phyloP scores from a whole-genome alignment of 2,329 filamentous ascomycete species.

The Aureobasidium sp. region DNA sequence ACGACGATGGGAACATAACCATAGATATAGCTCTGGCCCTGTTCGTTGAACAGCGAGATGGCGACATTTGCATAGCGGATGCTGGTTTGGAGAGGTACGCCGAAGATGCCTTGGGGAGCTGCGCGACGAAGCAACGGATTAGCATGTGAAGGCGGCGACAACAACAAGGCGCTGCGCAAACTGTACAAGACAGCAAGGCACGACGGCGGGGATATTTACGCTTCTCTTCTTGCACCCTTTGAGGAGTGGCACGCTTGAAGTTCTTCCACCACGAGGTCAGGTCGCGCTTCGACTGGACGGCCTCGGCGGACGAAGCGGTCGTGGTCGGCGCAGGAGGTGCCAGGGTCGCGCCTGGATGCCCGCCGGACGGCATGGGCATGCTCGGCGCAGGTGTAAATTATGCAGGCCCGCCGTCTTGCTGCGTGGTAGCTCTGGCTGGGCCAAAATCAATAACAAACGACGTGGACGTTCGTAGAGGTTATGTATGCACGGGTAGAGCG shows the following conservation, averaged over 20 bases:
- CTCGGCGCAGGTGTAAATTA: constrained; percentile 12
- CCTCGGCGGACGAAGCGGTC: constrained; percentile 45
- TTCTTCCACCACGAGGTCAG: constrained; percentile 96
- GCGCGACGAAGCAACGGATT: constrained; percentile 15
- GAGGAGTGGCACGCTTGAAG: constrained; percentile 62
- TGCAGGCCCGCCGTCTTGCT: constrained; percentile 13
- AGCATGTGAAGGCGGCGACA: constrained; percentile 7
- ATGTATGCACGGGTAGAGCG: background rate
- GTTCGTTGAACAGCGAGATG: constrained; percentile 87
- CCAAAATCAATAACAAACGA: constrained; percentile 8
- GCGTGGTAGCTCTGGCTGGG: background rate
- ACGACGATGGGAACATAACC: constrained; percentile 98
- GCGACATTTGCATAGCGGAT: constrained; percentile 98
- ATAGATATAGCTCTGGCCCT: constrained; percentile 94
- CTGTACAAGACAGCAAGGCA: background rate
- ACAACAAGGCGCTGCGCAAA: background rate
- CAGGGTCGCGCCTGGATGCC: constrained; percentile 19
- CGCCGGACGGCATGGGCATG: constrained; percentile 34
- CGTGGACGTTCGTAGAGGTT: background rate
- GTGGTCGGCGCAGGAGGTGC: constrained; percentile 20
- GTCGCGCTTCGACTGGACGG: constrained; percentile 77
- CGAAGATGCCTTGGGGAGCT: constrained; percentile 73
- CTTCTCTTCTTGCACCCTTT: constrained; percentile 57
- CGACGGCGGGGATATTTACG: constrained; percentile 36
- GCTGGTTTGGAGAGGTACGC: constrained; percentile 84